These are phyloP conservation scores for Monotropa hypopitys DNA, from an alignment of 179 eudicot species.

Conservation along the genomic window DNA sequence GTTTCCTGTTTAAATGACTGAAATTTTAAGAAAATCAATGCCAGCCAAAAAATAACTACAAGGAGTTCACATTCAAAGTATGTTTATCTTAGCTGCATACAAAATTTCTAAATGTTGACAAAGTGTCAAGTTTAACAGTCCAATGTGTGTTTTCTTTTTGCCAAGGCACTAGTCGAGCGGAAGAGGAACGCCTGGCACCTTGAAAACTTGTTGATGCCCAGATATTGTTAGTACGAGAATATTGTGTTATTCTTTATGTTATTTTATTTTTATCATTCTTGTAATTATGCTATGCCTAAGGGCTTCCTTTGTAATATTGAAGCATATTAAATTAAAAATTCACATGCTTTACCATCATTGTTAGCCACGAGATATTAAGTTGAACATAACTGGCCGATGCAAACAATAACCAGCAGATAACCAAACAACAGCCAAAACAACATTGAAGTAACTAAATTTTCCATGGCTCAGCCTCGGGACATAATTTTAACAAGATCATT, in stretches of 20 bases:
- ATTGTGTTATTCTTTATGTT: too few species aligned
- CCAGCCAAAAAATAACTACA: not conserved
- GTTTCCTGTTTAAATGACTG: not conserved
- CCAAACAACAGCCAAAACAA: not conserved
- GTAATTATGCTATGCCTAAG: too few species aligned
- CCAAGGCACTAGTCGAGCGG: too few species aligned
- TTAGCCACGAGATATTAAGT: not conserved
- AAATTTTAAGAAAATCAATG: not conserved
- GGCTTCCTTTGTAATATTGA: too few species aligned
- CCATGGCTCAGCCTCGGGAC: not conserved
- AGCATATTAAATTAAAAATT: too few species aligned
- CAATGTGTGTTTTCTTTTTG: too few species aligned
- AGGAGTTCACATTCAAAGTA: not conserved
- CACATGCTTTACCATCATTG: not conserved
- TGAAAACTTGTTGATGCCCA: too few species aligned
- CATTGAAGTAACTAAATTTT: not conserved
- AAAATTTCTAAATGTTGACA: not conserved
- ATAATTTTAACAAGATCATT: not conserved
- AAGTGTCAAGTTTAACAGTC: not conserved
- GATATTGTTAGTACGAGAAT: too few species aligned
- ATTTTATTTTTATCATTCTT: too few species aligned
- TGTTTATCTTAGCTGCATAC: not conserved
- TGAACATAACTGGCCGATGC: not conserved
- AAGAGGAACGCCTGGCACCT: too few species aligned
- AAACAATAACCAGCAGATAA: not conserved